Conservation (phyloP, 1,284 basidiomycete genomes). For the Naganishia sp. region DNA sequence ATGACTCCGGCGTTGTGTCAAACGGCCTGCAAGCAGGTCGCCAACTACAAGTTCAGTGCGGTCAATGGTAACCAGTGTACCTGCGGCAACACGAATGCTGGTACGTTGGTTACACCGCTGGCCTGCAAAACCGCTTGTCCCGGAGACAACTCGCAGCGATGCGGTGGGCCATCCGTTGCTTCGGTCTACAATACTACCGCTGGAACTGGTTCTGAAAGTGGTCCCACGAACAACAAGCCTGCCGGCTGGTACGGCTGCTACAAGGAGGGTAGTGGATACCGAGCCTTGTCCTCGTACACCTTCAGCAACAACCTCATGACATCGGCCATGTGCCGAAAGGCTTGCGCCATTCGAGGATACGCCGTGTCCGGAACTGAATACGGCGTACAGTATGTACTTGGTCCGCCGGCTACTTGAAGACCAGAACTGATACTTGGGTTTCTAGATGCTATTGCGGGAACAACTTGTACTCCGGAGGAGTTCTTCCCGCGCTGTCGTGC, state of each 20-base stretch:
- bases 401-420: not conserved
- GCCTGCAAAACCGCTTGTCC: constrained; percentile 41
- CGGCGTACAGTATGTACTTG: constrained; percentile 18
- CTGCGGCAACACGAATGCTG: constrained; percentile 36
- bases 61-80: constrained; percentile 30
- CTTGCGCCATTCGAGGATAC: constrained; percentile 38
- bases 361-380: constrained; percentile 28
- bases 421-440: not conserved
- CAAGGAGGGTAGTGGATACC: constrained; percentile 16
- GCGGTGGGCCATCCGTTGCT: constrained; percentile 39
- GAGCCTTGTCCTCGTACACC: constrained; percentile 22
- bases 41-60: constrained; percentile 24
- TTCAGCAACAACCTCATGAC: constrained; percentile 35
- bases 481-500: constrained; percentile 22
- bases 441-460: constrained; percentile 27
- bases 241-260: constrained; percentile 31
- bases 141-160: constrained; percentile 40
- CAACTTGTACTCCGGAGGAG: constrained; percentile 18
- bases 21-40: constrained; percentile 34
- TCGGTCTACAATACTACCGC: constrained; percentile 40
- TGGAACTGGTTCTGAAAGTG: not conserved
- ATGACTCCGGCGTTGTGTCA: constrained; percentile 39
- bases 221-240: constrained; percentile 11
- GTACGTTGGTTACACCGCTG: constrained; percentile 31
- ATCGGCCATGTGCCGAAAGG: constrained; percentile 35